Base-by-base conservation (phyloP, 805 yeast species). In the Cyberlindnera xylosilytica region DNA sequence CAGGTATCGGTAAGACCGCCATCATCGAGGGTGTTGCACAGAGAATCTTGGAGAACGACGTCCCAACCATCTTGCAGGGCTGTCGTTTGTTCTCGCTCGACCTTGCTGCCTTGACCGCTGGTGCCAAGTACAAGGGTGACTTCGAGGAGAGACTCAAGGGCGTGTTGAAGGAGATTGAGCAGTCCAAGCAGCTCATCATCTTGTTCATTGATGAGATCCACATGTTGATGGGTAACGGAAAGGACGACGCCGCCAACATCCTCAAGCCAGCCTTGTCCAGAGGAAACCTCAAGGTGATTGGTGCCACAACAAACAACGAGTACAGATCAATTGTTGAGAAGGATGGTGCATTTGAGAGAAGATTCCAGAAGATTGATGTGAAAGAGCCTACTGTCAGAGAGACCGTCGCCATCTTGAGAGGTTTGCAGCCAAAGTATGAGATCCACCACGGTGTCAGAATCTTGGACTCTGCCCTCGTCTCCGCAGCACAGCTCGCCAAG, bases 181-280 rank as follows among this genome's bases (percentile, higher is more conserved):
- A 88, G 54, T 82, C 95, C 1, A 81, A 83, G 56, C 84, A 79
- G 37, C 76, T 89, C 78, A 88, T 93, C 52, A 81, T 93, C 50
- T 74, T 93, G 45, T 93, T 93, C 70, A 87, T 93, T 57, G 99
- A 93, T 69, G 99, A 93, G 68, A 93, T 93, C 62, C 99, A 93
- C 69, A 93, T 93, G 97, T 78, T 93, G 53, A 93, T 93, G 99
- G 99, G 99, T 56, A 96, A 93, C 62, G 99, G 99, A 62, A 93
- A 90, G 68, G 81, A 86, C 49, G 99, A 93, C 33, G 96, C 96
- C 29, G 99, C 99, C 31, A 93, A 93, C 66, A 77, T 93, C 58
- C 78, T 93, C 64, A 93, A 93, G 69, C 99, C 99, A 29, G 95
- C 95, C 76, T 78, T 93, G 51, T 97, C 99, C 2, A 82, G 99